Conservation (phyloP, 331 rosid genomes). For the Quercus lobata region DNA sequence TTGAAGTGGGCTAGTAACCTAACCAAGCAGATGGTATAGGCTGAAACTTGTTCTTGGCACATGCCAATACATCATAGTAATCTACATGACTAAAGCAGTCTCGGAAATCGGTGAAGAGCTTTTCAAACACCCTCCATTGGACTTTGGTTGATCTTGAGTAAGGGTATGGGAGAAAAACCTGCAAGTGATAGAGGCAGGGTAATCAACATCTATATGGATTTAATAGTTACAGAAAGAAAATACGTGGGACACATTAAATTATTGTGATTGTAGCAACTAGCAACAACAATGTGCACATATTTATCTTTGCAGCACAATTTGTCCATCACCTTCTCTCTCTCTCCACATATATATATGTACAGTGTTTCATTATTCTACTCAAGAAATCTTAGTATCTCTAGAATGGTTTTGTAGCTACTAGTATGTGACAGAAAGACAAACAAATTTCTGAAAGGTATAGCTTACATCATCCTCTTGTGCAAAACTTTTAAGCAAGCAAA, state of each 20-base stretch:
- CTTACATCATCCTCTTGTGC: constrained; percentile 79
- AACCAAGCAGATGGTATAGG: constrained; percentile 78
- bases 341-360: neutral
- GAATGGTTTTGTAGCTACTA: neutral
- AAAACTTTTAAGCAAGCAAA: constrained; percentile 58
- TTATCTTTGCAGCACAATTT: neutral
- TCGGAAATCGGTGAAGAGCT: constrained; percentile 82
- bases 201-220: neutral
- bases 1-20: constrained; percentile 38
- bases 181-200: constrained; percentile 12
- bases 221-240: neutral
- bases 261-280: neutral
- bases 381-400: neutral
- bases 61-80: constrained; percentile 63
- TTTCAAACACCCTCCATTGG: constrained; percentile 86
- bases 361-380: neutral
- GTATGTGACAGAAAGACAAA: neutral
- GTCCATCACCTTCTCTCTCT: neutral
- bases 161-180: constrained; percentile 81
- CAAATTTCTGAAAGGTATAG: neutral
- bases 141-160: constrained; percentile 58
- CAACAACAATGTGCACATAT: neutral
- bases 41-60: constrained; percentile 78
- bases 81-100: constrained; percentile 67
- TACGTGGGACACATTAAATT: no score